Base-by-base conservation (phyloP, 257 asterid species). In the Prunella vulgaris region DNA sequence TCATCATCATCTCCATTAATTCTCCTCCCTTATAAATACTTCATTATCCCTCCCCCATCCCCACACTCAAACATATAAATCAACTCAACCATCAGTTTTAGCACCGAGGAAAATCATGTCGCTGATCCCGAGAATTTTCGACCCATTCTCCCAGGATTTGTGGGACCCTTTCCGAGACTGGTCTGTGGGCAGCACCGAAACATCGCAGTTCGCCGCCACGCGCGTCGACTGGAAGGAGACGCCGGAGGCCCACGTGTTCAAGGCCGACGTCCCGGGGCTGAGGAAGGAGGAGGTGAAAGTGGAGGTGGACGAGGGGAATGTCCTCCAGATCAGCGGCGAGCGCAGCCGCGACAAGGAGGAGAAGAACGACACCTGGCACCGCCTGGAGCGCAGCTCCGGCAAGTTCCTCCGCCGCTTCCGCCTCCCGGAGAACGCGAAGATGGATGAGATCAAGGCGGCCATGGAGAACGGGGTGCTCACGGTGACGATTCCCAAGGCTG, bases 351-450 rank as follows among this genome's bases (percentile, higher is more conserved):
- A 80, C 53, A 56, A 74, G 69, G 84, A 77, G 66, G 82, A 77
- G 76, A 77, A 74, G 80, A 74, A 59, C 54, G 84, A 80, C 62
- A 80, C 63, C 7, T 80, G 84, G 82, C 80, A 70, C 70, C 82
- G 82, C 15, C n/a, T 80, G 14, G 83, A 75, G 80, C 42, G 71
- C 51, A 66, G 71, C 51, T 66, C 51, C 35, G 71, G 71, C 14
- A 30, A 66, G 10, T 66, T 66, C 71, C 51, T 51, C 62, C 71
- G 71, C 71, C 62, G 71, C 51, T 66, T 66, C 71, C 71, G 71
- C 8, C 51, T 66, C 33, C 71, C 71, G 71, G 71, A 66, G 62
- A 66, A 66, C 10, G 60, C 71, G 1, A 66, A 48, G 71, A 1
- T 51, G 9, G 61, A 49, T 49, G 8, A 51, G 71, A 24, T 66